Evolutionary conservation across 2,329 filamentous ascomycete genomes (phyloP).

Genomic region (Thielaviopsis musarum): DNA sequence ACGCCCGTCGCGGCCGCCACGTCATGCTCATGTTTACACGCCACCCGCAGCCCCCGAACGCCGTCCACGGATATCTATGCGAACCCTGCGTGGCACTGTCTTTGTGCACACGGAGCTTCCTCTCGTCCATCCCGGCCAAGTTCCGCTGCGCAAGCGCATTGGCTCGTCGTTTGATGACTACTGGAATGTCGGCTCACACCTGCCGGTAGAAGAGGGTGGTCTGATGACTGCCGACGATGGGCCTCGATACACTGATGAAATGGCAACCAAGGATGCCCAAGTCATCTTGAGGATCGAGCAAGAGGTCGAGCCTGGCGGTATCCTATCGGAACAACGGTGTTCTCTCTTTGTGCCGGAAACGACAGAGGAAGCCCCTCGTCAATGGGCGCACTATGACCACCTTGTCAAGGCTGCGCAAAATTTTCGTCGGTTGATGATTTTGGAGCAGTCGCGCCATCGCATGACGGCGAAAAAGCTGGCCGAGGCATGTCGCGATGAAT

Average conservation of each 20-base stretch:
- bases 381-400: conserved; percentile 81
- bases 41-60: neutral
- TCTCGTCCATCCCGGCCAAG: conserved; percentile 41
- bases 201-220: conserved; percentile 42
- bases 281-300: conserved; percentile 53
- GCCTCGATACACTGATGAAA: conserved; percentile 39
- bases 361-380: conserved; percentile 53
- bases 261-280: conserved; percentile 49
- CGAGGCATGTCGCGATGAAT: conserved; percentile 59
- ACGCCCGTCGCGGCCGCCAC: conserved; percentile 27
- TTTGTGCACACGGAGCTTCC: conserved; percentile 25
- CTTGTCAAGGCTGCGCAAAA: conserved; percentile 62
- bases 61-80: conserved; percentile 16
- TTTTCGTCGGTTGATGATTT: conserved; percentile 63
- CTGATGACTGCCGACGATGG: conserved; percentile 38
- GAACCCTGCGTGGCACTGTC: conserved; percentile 17
- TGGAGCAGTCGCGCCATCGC: conserved; percentile 64
- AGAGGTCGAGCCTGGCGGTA: conserved; percentile 57
- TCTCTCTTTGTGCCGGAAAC: conserved; percentile 58
- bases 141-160: conserved; percentile 35
- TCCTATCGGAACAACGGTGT: conserved; percentile 54
- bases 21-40: conserved; percentile 20
- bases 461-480: conserved; percentile 65
- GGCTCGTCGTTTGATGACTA: conserved; percentile 41
- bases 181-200: conserved; percentile 30